Conservation (phyloP, 1,284 basidiomycete species). For the Xerocomus nothofagi region DNA sequence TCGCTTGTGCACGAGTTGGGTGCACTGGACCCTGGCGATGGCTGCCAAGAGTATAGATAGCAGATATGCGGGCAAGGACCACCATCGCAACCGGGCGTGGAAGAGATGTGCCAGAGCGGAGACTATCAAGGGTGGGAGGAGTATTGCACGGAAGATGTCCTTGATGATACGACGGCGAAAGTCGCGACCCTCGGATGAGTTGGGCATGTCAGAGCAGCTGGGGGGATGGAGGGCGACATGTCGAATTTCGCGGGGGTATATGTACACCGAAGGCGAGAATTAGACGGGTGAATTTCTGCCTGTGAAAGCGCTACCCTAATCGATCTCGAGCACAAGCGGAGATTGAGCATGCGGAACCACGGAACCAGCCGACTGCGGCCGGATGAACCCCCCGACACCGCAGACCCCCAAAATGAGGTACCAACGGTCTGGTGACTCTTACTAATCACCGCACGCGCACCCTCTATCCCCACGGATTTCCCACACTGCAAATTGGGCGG, state of each 20-base stretch:
- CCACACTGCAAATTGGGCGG: no score
- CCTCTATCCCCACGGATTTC: no score
- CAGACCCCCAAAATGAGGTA: no score
- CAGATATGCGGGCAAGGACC: slow-evolving; percentile 39
- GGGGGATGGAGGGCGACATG: slow-evolving; percentile 10
- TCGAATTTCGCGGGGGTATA: slow-evolving; percentile 14
- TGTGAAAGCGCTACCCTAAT: slow-evolving; percentile 18
- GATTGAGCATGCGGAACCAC: slow-evolving; percentile 5
- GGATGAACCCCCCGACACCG: no score
- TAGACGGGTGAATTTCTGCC: slow-evolving; percentile 8
- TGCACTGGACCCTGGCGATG: slow-evolving; percentile 36
- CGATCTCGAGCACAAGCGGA: slow-evolving; percentile 12
- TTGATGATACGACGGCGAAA: slow-evolving; percentile 31
- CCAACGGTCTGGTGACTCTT: no score
- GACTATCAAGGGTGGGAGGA: slow-evolving; percentile 23
- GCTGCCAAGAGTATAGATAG: slow-evolving; percentile 44
- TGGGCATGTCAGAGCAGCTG: slow-evolving; percentile 12
- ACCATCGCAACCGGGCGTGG: slow-evolving; percentile 23
- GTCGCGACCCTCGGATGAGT: slow-evolving; percentile 4
- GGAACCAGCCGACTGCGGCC: no score
- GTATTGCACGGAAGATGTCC: slow-evolving; percentile 20
- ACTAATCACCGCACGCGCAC: no score
- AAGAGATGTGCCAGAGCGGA: slow-evolving; percentile 4
- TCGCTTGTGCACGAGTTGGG: slow-evolving; percentile 38
- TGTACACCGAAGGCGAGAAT: slow-evolving; percentile 13